Conservation (phyloP, 371 early-diverging fungal genomes). For the Mortierella polycephala region DNA sequence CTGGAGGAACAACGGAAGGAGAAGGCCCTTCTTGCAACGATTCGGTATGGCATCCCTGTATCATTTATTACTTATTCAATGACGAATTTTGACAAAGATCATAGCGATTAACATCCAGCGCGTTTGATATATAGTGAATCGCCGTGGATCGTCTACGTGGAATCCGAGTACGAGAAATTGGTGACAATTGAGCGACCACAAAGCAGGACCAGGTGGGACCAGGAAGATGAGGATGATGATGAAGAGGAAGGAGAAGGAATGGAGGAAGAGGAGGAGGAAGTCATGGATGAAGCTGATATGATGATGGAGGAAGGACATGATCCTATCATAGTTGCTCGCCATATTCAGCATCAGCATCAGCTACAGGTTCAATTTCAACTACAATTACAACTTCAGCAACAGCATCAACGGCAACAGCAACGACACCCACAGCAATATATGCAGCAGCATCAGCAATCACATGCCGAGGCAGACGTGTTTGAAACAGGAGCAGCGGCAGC, state of each 20-base stretch:
- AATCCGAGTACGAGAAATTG: conserved; percentile 49
- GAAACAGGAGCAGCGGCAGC: conserved; percentile 1
- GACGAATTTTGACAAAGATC: neutral
- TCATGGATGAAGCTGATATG: conserved; percentile 39
- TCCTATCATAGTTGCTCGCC: conserved; percentile 4
- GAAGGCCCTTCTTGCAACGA: conserved; percentile 45
- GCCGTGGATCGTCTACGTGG: conserved; percentile 51
- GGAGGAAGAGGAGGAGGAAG: conserved; percentile 32
- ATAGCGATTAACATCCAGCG: neutral
- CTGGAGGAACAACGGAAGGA: conserved; percentile 50
- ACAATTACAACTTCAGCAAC: conserved; percentile 8
- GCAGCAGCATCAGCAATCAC: conserved; percentile 24
- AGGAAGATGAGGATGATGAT: conserved; percentile 44
- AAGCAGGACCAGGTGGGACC: conserved; percentile 45
- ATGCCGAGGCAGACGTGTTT: conserved; percentile 36
- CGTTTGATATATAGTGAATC: conserved; percentile 29
- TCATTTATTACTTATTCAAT: neutral
- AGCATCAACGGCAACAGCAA: conserved; percentile 6
- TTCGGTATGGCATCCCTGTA: conserved; percentile 23
- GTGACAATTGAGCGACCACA: conserved; percentile 49
- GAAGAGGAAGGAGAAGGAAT: conserved; percentile 37
- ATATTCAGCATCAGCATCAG: conserved; percentile 38
- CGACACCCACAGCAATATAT: conserved; percentile 18
- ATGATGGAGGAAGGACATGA: conserved; percentile 31
- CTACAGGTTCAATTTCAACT: conserved; percentile 10